Evolutionary conservation across 129 eudicot species (phyloP).

Genomic region (Ambrosia artemisiifolia): DNA sequence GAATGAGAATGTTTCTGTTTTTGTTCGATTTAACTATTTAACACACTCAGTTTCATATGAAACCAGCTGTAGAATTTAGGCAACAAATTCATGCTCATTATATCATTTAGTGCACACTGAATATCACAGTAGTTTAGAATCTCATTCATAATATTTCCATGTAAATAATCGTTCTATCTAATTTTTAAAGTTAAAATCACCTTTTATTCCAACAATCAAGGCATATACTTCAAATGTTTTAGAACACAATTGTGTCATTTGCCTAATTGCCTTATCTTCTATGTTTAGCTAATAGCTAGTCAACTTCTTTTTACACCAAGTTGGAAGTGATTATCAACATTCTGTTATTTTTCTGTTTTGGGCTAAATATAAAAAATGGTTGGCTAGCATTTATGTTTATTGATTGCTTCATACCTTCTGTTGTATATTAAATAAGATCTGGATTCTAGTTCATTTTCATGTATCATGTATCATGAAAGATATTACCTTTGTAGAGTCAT

Average conservation of each 20-base stretch:
- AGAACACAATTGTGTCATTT: not conserved
- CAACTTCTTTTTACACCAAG: not conserved
- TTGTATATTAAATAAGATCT: not conserved
- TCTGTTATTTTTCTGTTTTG: not conserved
- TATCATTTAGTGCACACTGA: not conserved
- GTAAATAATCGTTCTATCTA: not conserved
- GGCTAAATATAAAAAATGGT: not conserved
- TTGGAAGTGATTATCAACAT: not conserved
- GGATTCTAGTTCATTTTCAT: not conserved
- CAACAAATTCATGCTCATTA: not conserved
- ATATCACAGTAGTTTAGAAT: not conserved
- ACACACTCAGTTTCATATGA: not conserved
- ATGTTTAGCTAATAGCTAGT: not conserved
- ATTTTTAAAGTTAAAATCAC: not conserved
- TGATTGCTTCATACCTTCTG: not conserved
- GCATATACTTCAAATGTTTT: not conserved
- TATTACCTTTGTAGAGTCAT: not conserved
- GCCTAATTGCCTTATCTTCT: not conserved
- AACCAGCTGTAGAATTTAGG: constrained; percentile 2
- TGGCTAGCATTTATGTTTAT: not conserved
- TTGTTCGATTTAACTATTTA: constrained; percentile 1
- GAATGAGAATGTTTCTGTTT: not conserved
- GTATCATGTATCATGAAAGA: not conserved
- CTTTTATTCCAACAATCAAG: not conserved
- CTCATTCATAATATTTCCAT: not conserved